phyloP scores from a whole-genome alignment of 805 yeast species.

The Candida arabinofermentans region DNA sequence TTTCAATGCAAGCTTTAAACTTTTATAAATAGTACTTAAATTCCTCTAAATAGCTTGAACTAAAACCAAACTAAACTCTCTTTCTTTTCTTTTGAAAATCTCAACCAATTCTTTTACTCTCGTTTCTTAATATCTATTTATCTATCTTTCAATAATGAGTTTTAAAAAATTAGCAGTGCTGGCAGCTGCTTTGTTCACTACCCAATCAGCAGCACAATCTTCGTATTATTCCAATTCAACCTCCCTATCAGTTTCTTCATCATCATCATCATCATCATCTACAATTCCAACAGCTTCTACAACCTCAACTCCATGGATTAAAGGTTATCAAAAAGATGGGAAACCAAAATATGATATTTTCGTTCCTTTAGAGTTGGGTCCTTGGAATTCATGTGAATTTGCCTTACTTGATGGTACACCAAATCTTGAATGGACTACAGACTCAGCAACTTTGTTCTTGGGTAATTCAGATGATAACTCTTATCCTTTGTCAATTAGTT shows the following conservation, averaged over 20 bases:
- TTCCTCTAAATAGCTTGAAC: too few relatives aligned
- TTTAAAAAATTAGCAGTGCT: background rate
- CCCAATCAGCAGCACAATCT: background rate
- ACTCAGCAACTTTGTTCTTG: slow-evolving; percentile 8
- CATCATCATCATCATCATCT: slow-evolving; percentile 5
- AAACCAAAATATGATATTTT: slow-evolving; percentile 16
- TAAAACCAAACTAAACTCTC: too few relatives aligned
- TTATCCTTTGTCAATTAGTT: slow-evolving; percentile 1
- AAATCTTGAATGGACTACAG: slow-evolving; percentile 19
- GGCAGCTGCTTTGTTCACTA: background rate
- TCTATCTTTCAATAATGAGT: background rate
- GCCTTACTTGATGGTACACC: slow-evolving; percentile 13
- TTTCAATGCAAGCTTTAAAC: too few relatives aligned
- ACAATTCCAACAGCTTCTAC: slow-evolving; percentile 5
- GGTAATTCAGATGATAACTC: slow-evolving; percentile 5
- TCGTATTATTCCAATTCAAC: background rate
- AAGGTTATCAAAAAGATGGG: slow-evolving; percentile 14
- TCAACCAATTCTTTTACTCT: too few relatives aligned
- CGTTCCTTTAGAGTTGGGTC: slow-evolving; percentile 20
- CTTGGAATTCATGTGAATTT: slow-evolving; percentile 15
- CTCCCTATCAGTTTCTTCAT: slow-evolving; percentile 1
- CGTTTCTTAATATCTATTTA: background rate
- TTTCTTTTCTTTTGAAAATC: too few relatives aligned
- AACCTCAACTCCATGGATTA: slow-evolving; percentile 18
- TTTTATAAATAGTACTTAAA: too few relatives aligned